phyloP scores from a whole-genome alignment of 495 filamentous ascomycete genomes.

The Penicillium angulare region DNA sequence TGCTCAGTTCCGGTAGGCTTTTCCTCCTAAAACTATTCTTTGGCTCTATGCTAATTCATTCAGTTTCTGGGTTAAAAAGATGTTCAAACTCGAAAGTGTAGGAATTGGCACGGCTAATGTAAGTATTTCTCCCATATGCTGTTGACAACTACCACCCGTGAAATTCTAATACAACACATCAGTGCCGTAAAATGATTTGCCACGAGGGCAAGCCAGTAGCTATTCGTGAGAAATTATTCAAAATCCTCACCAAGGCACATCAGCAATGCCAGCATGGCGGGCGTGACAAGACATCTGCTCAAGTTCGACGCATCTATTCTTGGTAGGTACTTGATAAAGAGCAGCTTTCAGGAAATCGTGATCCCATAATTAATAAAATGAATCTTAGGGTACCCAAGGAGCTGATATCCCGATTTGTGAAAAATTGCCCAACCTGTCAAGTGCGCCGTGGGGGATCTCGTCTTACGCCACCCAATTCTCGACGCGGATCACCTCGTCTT shows the following conservation, averaged over 20 bases:
- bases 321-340: slow-evolving; percentile 39
- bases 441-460: slow-evolving; percentile 46
- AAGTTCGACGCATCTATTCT: slow-evolving; percentile 56
- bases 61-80: slow-evolving; percentile 62
- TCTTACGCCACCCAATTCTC: slow-evolving; percentile 45
- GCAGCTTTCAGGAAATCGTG: background rate
- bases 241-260: slow-evolving; percentile 56
- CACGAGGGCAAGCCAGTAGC: slow-evolving; percentile 61
- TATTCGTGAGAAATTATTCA: slow-evolving; percentile 57
- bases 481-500: slow-evolving; percentile 40
- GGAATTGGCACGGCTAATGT: slow-evolving; percentile 37
- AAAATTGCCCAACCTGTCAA: slow-evolving; percentile 54
- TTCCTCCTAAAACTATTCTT: background rate
- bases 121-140: slow-evolving; percentile 12
- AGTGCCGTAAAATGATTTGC: slow-evolving; percentile 50
- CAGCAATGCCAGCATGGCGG: slow-evolving; percentile 58
- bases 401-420: slow-evolving; percentile 57
- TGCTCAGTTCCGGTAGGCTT: slow-evolving; percentile 52
- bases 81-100: slow-evolving; percentile 52
- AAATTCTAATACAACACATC: slow-evolving; percentile 11
- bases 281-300: slow-evolving; percentile 59
- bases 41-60: slow-evolving; percentile 10
- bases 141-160: no score
- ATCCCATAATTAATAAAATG: background rate
- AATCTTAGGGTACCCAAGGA: slow-evolving; percentile 54